Conservation (phyloP, 768 basidiomycete species). For the Termitomyces sp. region DNA sequence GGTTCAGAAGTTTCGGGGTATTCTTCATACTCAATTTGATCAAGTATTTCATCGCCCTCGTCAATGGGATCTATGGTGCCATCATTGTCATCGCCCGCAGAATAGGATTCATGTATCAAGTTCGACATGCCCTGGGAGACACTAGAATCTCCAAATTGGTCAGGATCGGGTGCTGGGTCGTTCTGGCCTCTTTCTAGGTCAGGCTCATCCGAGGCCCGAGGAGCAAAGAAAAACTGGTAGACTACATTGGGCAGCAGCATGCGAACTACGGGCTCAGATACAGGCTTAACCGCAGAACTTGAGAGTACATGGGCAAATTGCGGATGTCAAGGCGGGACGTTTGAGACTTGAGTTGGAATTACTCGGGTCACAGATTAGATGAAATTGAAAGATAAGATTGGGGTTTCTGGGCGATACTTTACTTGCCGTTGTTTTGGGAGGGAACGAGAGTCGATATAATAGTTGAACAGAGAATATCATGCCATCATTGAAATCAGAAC, state of each 20-base stretch:
- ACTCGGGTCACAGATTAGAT: neutral
- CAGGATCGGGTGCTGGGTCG: neutral
- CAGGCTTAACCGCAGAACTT: neutral
- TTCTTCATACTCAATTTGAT: constrained; percentile 14
- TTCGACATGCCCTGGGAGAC: neutral
- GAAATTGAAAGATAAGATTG: neutral
- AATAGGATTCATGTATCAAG: neutral
- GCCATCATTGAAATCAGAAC: neutral
- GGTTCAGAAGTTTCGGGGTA: neutral
- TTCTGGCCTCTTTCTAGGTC: constrained; percentile 15
- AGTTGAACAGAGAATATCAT: neutral
- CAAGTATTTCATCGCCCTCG: constrained; percentile 8
- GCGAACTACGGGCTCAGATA: neutral
- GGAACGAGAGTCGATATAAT: neutral
- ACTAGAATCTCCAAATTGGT: neutral
- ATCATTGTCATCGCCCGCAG: neutral
- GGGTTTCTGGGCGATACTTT: too few species aligned
- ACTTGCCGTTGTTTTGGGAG: neutral
- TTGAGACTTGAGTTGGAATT: neutral
- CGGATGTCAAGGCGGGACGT: neutral
- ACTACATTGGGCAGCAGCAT: constrained; percentile 13
- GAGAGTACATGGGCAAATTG: neutral
- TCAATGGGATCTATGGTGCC: neutral
- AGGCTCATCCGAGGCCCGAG: neutral
- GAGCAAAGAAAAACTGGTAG: constrained; percentile 14